These are phyloP conservation scores for Kalanchoe fedtschenkoi DNA, from an alignment of 164 flowering plant genomes.

Conservation along the genomic window DNA sequence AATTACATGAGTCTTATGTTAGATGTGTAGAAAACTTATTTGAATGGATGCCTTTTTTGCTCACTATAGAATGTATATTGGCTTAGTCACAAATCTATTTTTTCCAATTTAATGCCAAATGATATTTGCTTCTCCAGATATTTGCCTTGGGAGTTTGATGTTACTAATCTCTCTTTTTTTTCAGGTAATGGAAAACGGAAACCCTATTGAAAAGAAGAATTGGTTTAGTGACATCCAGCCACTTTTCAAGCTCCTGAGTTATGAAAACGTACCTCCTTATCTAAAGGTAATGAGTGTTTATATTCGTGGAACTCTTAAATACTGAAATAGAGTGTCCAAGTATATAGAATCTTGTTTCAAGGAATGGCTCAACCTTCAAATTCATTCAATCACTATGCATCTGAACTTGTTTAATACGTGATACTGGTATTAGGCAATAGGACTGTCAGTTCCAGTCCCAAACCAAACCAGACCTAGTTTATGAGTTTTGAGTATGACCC, in stretches of 20 bases:
- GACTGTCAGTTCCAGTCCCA: no score
- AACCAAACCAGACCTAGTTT: no score
- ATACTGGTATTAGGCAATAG: no score
- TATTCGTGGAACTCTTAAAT: background rate
- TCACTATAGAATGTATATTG: no score
- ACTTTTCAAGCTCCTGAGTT: slow-evolving; percentile 89
- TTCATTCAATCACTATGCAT: background rate
- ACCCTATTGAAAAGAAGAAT: slow-evolving; percentile 61
- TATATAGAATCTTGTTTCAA: background rate
- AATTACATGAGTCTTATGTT: background rate
- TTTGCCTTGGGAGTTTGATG: background rate
- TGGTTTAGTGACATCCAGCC: slow-evolving; percentile 98
- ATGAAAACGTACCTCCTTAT: slow-evolving; percentile 93
- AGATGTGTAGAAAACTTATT: background rate
- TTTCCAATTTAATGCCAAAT: background rate
- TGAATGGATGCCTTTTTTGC: background rate
- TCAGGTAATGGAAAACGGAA: slow-evolving; percentile 86
- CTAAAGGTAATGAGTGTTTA: slow-evolving; percentile 53
- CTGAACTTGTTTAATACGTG: background rate
- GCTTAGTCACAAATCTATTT: background rate
- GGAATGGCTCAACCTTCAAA: no score
- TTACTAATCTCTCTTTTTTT: background rate
- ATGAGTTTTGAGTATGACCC: no score
- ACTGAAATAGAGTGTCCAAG: background rate
- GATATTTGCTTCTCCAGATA: background rate